phyloP scores from a whole-genome alignment of 2,329 filamentous ascomycete species.

The Exophiala aquamarina region DNA sequence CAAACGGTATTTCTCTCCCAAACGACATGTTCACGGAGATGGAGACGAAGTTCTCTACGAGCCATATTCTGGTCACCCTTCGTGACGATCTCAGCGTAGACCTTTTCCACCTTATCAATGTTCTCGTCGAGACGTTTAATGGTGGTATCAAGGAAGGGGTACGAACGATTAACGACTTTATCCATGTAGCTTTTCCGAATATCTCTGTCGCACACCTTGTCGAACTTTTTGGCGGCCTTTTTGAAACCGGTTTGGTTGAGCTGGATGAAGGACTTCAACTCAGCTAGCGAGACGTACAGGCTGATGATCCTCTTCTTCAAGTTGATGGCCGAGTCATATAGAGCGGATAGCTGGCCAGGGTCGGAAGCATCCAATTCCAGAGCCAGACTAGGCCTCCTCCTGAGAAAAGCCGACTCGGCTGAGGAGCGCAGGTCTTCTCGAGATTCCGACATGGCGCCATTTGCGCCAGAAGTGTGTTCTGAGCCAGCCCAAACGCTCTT shows the following conservation, averaged over 20 bases:
- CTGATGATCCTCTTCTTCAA: slow-evolving; percentile 88
- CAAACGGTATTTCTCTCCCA: slow-evolving; percentile 99
- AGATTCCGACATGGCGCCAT: slow-evolving; percentile 17
- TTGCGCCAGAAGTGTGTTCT: slow-evolving; percentile 7
- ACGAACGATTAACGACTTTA: slow-evolving; percentile 70
- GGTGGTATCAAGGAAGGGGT: slow-evolving; percentile 76
- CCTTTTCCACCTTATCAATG: slow-evolving; percentile 71
- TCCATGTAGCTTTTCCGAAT: slow-evolving; percentile 77
- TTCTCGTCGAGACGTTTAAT: slow-evolving; percentile 69
- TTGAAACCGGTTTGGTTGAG: slow-evolving; percentile 95
- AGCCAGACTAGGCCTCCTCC: slow-evolving; percentile 63
- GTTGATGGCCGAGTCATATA: slow-evolving; percentile 73
- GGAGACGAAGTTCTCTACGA: slow-evolving; percentile 80
- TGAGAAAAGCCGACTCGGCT: slow-evolving; percentile 30
- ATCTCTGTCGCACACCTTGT: slow-evolving; percentile 87
- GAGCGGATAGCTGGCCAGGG: slow-evolving; percentile 70
- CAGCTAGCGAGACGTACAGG: slow-evolving; percentile 88
- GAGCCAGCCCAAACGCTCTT: slow-evolving; percentile 32
- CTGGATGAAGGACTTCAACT: slow-evolving; percentile 93
- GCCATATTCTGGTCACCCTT: slow-evolving; percentile 75
- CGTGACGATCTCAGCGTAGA: slow-evolving; percentile 80
- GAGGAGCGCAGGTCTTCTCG: slow-evolving; percentile 56
- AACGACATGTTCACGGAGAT: slow-evolving; percentile 92
- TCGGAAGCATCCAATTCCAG: slow-evolving; percentile 65
- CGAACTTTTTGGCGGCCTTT: slow-evolving; percentile 97